Evolutionary conservation across 2,329 filamentous ascomycete species (phyloP).

Genomic region (Ophiostoma piceae): DNA sequence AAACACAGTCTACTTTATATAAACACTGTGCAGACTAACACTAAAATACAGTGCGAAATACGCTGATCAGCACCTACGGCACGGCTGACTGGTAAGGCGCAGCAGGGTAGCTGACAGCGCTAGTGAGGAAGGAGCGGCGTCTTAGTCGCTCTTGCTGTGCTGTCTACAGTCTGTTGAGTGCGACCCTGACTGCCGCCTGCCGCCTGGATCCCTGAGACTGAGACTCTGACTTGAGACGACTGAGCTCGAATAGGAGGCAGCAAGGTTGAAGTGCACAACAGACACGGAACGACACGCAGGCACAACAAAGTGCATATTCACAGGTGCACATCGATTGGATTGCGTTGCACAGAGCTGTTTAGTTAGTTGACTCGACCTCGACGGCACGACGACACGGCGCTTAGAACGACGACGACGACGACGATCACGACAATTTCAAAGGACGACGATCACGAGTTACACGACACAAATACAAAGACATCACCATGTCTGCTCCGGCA

Average conservation of each 20-base stretch:
- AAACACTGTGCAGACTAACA: not conserved
- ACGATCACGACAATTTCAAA: not conserved
- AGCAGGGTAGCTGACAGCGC: constrained; percentile 7
- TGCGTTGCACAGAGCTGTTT: not conserved
- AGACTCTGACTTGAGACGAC: not conserved
- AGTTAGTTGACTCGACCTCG: not conserved
- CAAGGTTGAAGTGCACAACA: too few relatives aligned
- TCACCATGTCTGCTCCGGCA: constrained; percentile 36
- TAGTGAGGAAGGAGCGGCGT: not conserved
- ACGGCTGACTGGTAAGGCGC: constrained; percentile 22
- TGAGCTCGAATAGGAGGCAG: not conserved
- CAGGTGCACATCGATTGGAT: not conserved
- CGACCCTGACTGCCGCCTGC: not conserved
- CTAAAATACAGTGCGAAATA: not conserved
- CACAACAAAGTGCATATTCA: not conserved
- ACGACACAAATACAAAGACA: too few relatives aligned
- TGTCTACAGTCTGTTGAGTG: not conserved
- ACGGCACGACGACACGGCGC: too few relatives aligned
- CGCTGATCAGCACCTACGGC: constrained; percentile 2
- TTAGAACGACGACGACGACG: not conserved
- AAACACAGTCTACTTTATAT: not conserved
- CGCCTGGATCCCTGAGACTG: not conserved
- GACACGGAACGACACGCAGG: not conserved
- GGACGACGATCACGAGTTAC: too few relatives aligned
- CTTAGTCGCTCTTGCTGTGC: not conserved